Evolutionary conservation across 106 monocot genomes (phyloP).

Genomic region (Allium cepa): DNA sequence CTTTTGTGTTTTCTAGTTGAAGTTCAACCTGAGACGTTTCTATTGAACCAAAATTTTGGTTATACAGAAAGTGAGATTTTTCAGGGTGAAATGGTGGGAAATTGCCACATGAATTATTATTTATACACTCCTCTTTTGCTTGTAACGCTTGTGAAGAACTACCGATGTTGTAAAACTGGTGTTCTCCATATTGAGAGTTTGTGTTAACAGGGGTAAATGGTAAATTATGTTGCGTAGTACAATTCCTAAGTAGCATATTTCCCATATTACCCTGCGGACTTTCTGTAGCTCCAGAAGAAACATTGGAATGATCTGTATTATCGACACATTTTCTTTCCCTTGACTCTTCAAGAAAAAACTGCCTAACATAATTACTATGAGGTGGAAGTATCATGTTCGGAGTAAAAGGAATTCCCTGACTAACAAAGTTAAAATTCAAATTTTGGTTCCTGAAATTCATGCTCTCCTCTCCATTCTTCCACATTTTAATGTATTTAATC

Average conservation of each 20-base stretch:
- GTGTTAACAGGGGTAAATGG: background rate
- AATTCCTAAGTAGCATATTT: background rate
- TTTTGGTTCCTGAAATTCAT: slow-evolving; percentile 3
- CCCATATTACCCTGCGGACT: background rate
- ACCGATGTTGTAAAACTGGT: slow-evolving; percentile 12
- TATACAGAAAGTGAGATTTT: slow-evolving; percentile 14
- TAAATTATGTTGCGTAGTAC: slow-evolving; percentile 1
- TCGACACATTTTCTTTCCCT: slow-evolving; percentile 29
- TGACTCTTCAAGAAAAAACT: slow-evolving; percentile 16
- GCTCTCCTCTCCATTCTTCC: slow-evolving; percentile 15
- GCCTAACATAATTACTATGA: slow-evolving; percentile 7
- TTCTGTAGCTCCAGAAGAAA: background rate
- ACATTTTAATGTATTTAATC: slow-evolving; percentile 7
- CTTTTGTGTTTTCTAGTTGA: background rate
- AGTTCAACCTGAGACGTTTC: slow-evolving; percentile 9
- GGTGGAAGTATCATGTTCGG: slow-evolving; percentile 4
- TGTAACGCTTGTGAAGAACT: slow-evolving; percentile 5
- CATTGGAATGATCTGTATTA: slow-evolving; percentile 1
- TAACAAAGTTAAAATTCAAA: slow-evolving; percentile 11
- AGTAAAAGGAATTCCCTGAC: slow-evolving; percentile 3
- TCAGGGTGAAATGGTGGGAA: slow-evolving; percentile 11
- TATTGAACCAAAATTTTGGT: background rate
- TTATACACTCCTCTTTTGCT: slow-evolving; percentile 1
- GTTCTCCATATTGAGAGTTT: slow-evolving; percentile 13
- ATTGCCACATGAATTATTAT: slow-evolving; percentile 7